phyloP scores from a whole-genome alignment of 2,329 filamentous ascomycete species.

The Westerdykella sp. region DNA sequence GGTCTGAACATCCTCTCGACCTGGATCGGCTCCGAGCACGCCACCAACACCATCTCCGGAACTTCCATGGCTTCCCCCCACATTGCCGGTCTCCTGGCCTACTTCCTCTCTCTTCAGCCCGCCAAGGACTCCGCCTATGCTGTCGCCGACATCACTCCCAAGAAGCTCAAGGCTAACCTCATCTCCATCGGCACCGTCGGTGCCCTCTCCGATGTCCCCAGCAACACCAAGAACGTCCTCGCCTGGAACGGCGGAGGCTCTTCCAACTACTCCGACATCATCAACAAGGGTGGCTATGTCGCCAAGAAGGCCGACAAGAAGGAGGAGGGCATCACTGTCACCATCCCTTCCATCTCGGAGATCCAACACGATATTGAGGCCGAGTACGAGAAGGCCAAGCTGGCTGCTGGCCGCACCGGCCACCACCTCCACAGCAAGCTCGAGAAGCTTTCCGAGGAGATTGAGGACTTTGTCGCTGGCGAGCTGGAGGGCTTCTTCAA shows the following conservation, averaged over 20 bases:
- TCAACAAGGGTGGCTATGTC: conserved; percentile 67
- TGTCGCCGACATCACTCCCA: conserved; percentile 81
- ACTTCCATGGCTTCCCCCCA: conserved; percentile 99
- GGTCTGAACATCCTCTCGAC: conserved; percentile 96
- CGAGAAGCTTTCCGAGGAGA: conserved; percentile 41
- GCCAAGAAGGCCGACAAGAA: conserved; percentile 32
- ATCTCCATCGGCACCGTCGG: conserved; percentile 75
- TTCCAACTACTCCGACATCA: conserved; percentile 81
- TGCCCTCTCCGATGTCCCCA: conserved; percentile 74
- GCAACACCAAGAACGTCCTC: conserved; percentile 85
- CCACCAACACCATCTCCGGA: conserved; percentile 97
- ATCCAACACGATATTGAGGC: conserved; percentile 32
- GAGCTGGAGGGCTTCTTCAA: conserved; percentile 51
- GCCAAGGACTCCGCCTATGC: conserved; percentile 84
- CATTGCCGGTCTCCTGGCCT: conserved; percentile 91
- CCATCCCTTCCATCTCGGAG: conserved; percentile 33
- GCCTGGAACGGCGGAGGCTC: conserved; percentile 98
- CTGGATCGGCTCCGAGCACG: conserved; percentile 95
- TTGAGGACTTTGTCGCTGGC: conserved; percentile 44
- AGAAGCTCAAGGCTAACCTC: conserved; percentile 86
- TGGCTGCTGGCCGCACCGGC: conserved; percentile 36
- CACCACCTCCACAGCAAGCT: conserved; percentile 44
- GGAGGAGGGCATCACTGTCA: conserved; percentile 35
- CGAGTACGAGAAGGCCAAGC: conserved; percentile 33
- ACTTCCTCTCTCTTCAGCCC: conserved; percentile 95